Base-by-base conservation (phyloP, 495 filamentous ascomycete genomes). In the Aspergillus haitiensis region DNA sequence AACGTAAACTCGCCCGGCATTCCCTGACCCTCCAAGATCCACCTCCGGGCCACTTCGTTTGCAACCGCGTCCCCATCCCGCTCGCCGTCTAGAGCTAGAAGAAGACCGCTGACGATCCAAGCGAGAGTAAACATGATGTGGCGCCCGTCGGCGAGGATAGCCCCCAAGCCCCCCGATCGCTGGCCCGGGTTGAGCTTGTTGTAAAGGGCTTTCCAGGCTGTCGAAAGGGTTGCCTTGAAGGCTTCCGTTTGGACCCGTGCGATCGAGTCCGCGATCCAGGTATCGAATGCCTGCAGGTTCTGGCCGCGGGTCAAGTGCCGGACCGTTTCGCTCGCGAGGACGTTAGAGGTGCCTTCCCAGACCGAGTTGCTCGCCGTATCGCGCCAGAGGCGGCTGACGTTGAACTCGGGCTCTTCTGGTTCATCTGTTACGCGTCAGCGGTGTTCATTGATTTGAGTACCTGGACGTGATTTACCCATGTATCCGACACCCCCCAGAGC, bases 271-370 rank as follows among this genome's bases (percentile, higher is more conserved):
- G n/a, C 37, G n/a, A 40, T 40, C 37, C 37, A 40, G 3, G 37
- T 40, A 40, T 5, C 3, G 7, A 40, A 40, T 10, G 37, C 37
- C n/a, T 40, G 37, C 3, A 40, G 37, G 7, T 40, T 40, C 6
- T 40, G 37, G 37, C 37, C 37, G 7, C 37, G 37, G 0, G 37
- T 40, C 2, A 40, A n/a, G 37, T 40, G 3, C 37, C 82, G 71
- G 36, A 89, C 72, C 6, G 83, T 72, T 57, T 91, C 88, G 31
- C 78, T 79, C 5, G 81, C 81, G 15, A 92, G 67, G 2, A 91
- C 84, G 63, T 90, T 86, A 8, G 86, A 88, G 1, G 89, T 91
- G 3, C 88, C 88, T 65, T 91, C 89, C 86, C 88, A 91, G 55
- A 90, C 90, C 16, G 81, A 78, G 34, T 86, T 77, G 4, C 88